These are phyloP conservation scores for Anthracocystis setariae DNA, from an alignment of 1,284 basidiomycete species.

Conservation along the genomic window DNA sequence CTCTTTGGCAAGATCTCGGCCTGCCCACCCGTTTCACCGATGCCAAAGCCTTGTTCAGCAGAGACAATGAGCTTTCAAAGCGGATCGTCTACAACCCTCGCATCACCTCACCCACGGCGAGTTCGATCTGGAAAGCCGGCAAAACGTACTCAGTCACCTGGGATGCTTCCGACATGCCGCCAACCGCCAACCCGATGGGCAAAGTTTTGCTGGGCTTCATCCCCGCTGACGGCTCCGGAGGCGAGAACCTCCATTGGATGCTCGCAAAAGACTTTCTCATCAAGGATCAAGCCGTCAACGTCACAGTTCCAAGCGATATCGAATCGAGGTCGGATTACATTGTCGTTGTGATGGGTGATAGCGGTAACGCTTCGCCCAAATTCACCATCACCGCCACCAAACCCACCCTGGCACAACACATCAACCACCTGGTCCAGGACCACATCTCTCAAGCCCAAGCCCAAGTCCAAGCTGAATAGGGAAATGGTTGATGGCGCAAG, in stretches of 20 bases:
- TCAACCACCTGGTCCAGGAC: neutral
- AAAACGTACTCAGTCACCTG: conserved; percentile 30
- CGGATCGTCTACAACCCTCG: conserved; percentile 50
- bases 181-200: conserved; percentile 19
- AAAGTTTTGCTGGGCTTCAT: conserved; percentile 44
- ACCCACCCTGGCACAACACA: neutral
- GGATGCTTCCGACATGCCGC: conserved; percentile 37
- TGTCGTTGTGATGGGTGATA: conserved; percentile 46
- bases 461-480: too few species aligned
- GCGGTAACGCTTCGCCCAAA: conserved; percentile 33
- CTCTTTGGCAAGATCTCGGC: conserved; percentile 9
- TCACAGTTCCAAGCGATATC: conserved; percentile 36
- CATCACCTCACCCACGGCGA: conserved; percentile 28
- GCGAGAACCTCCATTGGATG: conserved; percentile 37
- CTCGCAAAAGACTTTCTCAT: conserved; percentile 36
- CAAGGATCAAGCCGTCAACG: conserved; percentile 10
- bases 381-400: conserved; percentile 28
- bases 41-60: conserved; percentile 23
- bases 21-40: conserved; percentile 4
- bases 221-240: conserved; percentile 37
- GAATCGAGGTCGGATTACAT: conserved; percentile 34
- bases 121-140: conserved; percentile 35
- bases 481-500: too few species aligned
- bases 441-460: too few species aligned
- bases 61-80: conserved; percentile 20